phyloP scores from a whole-genome alignment of 176 grass and related monocot genomes.

The Lolium rigidum region DNA sequence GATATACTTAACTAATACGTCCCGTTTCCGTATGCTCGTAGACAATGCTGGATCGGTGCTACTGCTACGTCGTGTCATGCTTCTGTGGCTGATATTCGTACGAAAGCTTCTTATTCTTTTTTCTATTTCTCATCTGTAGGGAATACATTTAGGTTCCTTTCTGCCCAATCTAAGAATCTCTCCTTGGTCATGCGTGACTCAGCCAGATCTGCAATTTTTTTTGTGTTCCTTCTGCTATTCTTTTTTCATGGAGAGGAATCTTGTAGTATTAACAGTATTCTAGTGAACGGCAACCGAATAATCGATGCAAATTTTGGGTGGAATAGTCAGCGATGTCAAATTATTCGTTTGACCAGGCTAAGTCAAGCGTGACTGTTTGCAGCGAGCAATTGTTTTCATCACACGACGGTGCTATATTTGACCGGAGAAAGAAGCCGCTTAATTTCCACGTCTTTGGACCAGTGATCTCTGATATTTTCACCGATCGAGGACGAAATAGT shows the following conservation, averaged over 20 bases:
- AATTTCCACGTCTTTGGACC: background rate
- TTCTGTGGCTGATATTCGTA: slow-evolving; percentile 1
- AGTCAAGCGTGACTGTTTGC: slow-evolving; percentile 34
- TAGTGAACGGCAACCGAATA: background rate
- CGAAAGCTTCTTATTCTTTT: slow-evolving; percentile 23
- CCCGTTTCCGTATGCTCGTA: background rate
- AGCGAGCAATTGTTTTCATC: background rate
- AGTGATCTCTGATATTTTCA: background rate
- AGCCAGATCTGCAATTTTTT: background rate
- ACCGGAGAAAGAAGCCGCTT: background rate
- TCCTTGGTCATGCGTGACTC: slow-evolving; percentile 42
- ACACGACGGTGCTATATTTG: slow-evolving; percentile 27
- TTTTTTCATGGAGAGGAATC: background rate
- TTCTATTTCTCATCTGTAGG: background rate
- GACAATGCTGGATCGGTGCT: background rate
- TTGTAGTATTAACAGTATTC: too few relatives aligned
- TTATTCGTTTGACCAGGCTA: slow-evolving; percentile 7
- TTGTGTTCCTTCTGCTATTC: background rate
- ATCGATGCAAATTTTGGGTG: background rate
- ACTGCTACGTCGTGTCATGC: background rate
- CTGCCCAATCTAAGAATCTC: slow-evolving; percentile 12
- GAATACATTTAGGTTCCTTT: slow-evolving; percentile 17
- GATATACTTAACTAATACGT: slow-evolving; percentile 21
- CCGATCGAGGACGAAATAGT: background rate
- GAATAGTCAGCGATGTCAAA: background rate